Evolutionary conservation across 768 basidiomycete genomes (phyloP).

Genomic region (Crepidotus variabilis): DNA sequence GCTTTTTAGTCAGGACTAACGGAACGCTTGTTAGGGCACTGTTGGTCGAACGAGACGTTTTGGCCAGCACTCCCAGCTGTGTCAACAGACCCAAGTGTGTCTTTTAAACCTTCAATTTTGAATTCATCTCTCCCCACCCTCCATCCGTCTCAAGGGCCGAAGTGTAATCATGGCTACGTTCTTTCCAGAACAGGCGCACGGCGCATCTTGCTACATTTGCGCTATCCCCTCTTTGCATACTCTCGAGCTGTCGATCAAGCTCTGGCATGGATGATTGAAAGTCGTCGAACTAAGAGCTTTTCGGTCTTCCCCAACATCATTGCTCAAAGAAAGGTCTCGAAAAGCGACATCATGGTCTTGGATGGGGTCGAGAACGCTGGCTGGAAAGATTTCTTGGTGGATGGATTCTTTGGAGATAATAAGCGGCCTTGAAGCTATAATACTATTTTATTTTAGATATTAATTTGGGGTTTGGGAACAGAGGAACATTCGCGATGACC

Average conservation of each 20-base stretch:
- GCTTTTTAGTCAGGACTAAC: neutral
- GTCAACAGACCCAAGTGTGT: slow-evolving; percentile 6
- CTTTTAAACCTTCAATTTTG: slow-evolving; percentile 3
- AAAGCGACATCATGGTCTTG: slow-evolving; percentile 54
- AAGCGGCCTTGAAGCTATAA: neutral
- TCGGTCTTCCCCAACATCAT: slow-evolving; percentile 67
- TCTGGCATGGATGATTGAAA: slow-evolving; percentile 60
- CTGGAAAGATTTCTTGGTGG: slow-evolving; percentile 49
- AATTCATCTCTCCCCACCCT: slow-evolving; percentile 24
- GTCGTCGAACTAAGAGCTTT: slow-evolving; percentile 50
- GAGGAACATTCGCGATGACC: no score
- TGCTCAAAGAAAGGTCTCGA: slow-evolving; percentile 55
- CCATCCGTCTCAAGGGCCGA: slow-evolving; percentile 57
- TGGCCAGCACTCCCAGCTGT: slow-evolving; percentile 23
- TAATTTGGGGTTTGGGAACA: no score
- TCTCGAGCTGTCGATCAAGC: slow-evolving; percentile 78
- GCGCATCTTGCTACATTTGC: slow-evolving; percentile 55
- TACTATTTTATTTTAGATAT: no score
- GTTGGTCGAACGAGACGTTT: slow-evolving; percentile 69
- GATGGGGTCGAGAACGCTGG: slow-evolving; percentile 36
- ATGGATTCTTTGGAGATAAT: slow-evolving; percentile 40
- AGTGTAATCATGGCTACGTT: slow-evolving; percentile 73
- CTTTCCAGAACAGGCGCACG: slow-evolving; percentile 58
- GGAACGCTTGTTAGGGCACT: slow-evolving; percentile 55
- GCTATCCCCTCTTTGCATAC: slow-evolving; percentile 66